These are phyloP conservation scores for Leptographium galeiforme DNA, from an alignment of 2,329 filamentous ascomycete species.

Conservation along the genomic window DNA sequence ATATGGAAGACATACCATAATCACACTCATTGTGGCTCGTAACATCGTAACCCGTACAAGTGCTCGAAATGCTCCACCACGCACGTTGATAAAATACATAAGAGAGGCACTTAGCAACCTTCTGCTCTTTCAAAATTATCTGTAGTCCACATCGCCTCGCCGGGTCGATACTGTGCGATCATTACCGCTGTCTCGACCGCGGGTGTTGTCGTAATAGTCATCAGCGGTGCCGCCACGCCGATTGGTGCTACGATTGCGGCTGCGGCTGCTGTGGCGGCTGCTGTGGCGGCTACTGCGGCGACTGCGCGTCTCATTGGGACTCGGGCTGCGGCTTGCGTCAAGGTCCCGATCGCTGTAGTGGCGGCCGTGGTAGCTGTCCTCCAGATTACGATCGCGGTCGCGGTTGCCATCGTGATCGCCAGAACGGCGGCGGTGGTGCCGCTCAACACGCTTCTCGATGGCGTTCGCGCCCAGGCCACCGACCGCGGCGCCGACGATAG, in stretches of 20 bases:
- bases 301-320: not conserved
- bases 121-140: not conserved
- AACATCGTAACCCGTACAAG: not conserved
- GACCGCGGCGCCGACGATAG: constrained; percentile 39
- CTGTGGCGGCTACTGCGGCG: not conserved
- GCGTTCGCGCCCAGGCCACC: constrained; percentile 42
- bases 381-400: not conserved
- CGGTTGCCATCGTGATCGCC: constrained; percentile 8
- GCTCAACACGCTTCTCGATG: constrained; percentile 29
- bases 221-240: constrained; percentile 7
- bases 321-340: constrained; percentile 6
- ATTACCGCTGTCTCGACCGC: not conserved
- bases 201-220: constrained; percentile 7
- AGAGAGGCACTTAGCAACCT: not conserved
- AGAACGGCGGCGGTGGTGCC: constrained; percentile 19
- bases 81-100: not conserved
- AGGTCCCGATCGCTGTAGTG: constrained; percentile 9
- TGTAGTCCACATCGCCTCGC: not conserved
- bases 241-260: not conserved
- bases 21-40: not conserved
- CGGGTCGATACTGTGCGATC: not conserved
- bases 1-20: not conserved
- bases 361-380: constrained; percentile 11
- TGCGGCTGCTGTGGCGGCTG: constrained; percentile 1
- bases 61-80: too few species aligned